phyloP scores from a whole-genome alignment of 805 yeast genomes.

The Wickerhamomyces ciferrii region DNA sequence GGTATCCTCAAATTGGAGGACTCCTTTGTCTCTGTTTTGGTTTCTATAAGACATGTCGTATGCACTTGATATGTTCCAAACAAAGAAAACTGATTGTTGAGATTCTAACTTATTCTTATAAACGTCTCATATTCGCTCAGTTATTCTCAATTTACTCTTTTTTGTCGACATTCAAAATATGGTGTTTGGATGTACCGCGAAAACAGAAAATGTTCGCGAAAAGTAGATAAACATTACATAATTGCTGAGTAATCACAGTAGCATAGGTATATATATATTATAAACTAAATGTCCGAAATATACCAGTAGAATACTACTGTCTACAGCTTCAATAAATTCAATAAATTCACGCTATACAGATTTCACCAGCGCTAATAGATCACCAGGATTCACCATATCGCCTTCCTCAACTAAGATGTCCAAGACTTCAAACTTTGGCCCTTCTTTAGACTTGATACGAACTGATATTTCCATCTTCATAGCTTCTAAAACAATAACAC shows the following conservation, averaged over 20 bases:
- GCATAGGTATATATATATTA: too few relatives aligned
- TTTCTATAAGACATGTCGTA: constrained; percentile 12
- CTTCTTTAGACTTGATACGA: constrained; percentile 16
- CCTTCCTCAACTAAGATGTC: constrained; percentile 26
- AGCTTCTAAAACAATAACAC: constrained; percentile 25
- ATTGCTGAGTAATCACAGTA: too few relatives aligned
- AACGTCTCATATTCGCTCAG: background rate
- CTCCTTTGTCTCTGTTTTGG: constrained; percentile 12
- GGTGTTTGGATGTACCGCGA: background rate
- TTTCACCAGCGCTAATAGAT: constrained; percentile 3
- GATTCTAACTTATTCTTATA: too few relatives aligned
- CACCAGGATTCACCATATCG: constrained; percentile 28
- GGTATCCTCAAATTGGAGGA: constrained; percentile 77
- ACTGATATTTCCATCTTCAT: constrained; percentile 32
- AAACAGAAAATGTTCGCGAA: too few relatives aligned
- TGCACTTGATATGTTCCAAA: too few relatives aligned
- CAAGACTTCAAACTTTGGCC: constrained; percentile 14
- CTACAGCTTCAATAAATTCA: too few relatives aligned
- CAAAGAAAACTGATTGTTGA: too few relatives aligned
- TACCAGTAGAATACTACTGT: too few relatives aligned
- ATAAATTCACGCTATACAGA: background rate
- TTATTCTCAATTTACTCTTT: background rate
- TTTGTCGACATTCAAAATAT: background rate
- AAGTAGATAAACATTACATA: background rate
- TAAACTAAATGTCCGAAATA: too few relatives aligned